Evolutionary conservation across 1,284 basidiomycete genomes (phyloP).

Genomic region (Laetiporus sulphureus): DNA sequence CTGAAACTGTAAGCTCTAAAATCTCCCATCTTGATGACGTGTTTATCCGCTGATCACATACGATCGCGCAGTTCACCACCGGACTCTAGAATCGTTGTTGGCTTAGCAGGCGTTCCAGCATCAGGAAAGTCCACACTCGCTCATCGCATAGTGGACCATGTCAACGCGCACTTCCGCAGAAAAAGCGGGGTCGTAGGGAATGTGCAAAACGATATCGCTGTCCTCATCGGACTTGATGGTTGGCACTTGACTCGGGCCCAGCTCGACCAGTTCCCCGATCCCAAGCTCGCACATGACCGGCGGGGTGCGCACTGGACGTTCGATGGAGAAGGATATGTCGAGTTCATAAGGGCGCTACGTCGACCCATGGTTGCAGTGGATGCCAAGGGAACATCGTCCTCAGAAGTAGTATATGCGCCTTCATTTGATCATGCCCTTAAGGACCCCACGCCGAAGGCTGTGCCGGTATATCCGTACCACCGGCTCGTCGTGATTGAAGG

Average conservation of each 20-base stretch:
- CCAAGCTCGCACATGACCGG: conserved; percentile 63
- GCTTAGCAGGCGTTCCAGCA: conserved; percentile 74
- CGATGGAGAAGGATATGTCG: conserved; percentile 55
- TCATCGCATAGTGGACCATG: conserved; percentile 40
- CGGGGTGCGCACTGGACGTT: conserved; percentile 76
- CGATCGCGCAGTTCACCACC: conserved; percentile 33
- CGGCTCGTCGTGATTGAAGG: conserved; percentile 84
- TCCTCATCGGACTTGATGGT: conserved; percentile 75
- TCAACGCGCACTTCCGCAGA: conserved; percentile 34
- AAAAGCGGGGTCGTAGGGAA: neutral
- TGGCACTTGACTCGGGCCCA: conserved; percentile 75
- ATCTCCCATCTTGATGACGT: neutral
- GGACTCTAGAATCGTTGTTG: conserved; percentile 61
- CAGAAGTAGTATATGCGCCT: conserved; percentile 47
- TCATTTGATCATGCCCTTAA: conserved; percentile 71
- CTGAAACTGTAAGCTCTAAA: neutral
- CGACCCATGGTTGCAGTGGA: conserved; percentile 27
- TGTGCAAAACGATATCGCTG: conserved; percentile 13
- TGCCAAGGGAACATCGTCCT: no score
- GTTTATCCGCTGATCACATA: neutral
- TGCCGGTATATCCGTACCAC: conserved; percentile 54
- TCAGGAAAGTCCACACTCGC: conserved; percentile 80
- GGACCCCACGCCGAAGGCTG: conserved; percentile 50
- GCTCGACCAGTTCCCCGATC: conserved; percentile 63
- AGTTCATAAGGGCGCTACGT: conserved; percentile 53